Evolutionary conservation across 352 stramenopile genomes (phyloP), one percentile per base, ranked within the genome.

Genomic region (Globisporangium iwayamae): DNA sequence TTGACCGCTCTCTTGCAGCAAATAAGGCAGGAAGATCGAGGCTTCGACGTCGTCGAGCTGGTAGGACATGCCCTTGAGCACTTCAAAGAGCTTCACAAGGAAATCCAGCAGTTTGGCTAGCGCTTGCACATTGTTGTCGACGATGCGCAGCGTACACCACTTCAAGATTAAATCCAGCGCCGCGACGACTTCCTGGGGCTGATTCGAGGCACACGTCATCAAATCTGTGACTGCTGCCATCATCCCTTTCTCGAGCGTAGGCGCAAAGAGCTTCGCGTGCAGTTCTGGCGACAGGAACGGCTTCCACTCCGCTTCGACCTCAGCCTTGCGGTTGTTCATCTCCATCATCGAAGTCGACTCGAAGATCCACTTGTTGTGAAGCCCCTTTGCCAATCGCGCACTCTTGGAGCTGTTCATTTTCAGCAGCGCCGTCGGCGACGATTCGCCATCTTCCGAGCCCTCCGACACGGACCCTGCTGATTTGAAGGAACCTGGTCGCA

Each of bases 41-140:
- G 86, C 87, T 69, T 96, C 87, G 2, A 93, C 86, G 38, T 96
- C 87, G 56, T 94, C 79, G 38, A 96, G 62, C 46, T 87, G 70
- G 58, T 93, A 94, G 4, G 68, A 56, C 10, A 67, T 63, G 4
- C 72, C 68, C 51, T 90, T 91, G n/a, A 96, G 62, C 68, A 93
- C 78, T 58, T 90, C 76, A 38, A 96, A 91, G 13, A 96, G 70
- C 56, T 90, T 89, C 8, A 94, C 79, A 8, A 95, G 60, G 2
- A 95, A 75, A 48, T 96, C 86, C 2, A 96, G 69, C 36, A 96
- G 57, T 45, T 94, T 94, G 1, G 81, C 84, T 16, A 94, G 72
- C 0, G 83, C 87, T 66, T 96, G 86, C 16, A 94, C 87, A 48
- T 96, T 96, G 60, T 94, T 94, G 69, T 96, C 87, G 8, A 94